These are phyloP conservation scores for Apiotrichum sp. DNA, from an alignment of 1,284 basidiomycete species.

Conservation along the genomic window DNA sequence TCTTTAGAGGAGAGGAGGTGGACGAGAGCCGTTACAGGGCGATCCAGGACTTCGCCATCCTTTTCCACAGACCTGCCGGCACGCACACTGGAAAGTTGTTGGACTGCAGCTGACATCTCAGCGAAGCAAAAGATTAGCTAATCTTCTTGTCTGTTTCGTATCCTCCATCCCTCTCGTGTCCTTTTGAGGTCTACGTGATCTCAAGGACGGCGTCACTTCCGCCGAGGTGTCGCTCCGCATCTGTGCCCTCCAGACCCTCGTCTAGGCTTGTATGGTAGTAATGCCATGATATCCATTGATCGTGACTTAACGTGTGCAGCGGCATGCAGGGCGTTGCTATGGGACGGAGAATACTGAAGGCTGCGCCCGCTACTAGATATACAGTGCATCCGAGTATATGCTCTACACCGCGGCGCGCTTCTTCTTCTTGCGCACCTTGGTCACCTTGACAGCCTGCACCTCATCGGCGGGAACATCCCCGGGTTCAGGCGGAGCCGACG, in stretches of 20 bases:
- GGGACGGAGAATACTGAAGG: too few species aligned
- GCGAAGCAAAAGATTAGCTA: slow-evolving; percentile 35
- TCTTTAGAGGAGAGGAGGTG: too few species aligned
- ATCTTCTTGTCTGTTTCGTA: not conserved
- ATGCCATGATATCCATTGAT: slow-evolving; percentile 12
- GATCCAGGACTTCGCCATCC: not conserved
- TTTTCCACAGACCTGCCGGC: too few species aligned
- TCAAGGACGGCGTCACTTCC: not conserved
- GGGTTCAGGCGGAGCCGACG: not conserved
- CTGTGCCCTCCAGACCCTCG: not conserved
- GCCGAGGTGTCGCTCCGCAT: not conserved
- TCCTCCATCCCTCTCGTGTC: too few species aligned
- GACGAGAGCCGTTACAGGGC: too few species aligned
- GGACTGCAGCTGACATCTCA: slow-evolving; percentile 11
- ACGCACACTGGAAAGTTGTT: not conserved
- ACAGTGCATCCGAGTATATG: too few species aligned
- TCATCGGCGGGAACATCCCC: slow-evolving; percentile 25
- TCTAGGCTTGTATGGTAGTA: slow-evolving; percentile 2
- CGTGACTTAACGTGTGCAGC: not conserved
- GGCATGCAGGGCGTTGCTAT: too few species aligned
- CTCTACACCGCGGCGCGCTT: slow-evolving; percentile 17
- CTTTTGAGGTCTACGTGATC: too few species aligned
- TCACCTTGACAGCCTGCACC: slow-evolving; percentile 40
- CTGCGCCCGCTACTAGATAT: too few species aligned
- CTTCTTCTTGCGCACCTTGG: slow-evolving; percentile 42